These are phyloP conservation scores for Myxozyma udenii DNA, from an alignment of 805 yeast genomes.

Conservation along the genomic window DNA sequence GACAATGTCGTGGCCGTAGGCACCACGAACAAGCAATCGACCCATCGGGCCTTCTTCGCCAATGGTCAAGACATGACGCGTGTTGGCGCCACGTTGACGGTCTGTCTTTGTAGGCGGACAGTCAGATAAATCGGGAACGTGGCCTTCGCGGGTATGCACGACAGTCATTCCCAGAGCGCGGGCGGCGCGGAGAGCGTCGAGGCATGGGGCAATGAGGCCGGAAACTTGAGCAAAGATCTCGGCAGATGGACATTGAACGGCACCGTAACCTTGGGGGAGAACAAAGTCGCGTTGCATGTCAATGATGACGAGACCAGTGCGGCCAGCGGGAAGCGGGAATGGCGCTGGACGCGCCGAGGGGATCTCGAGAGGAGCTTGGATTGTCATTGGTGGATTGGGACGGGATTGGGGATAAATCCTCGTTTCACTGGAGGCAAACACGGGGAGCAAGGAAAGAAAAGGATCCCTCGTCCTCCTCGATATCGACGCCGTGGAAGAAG, in stretches of 20 bases:
- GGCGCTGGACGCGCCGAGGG: conserved; percentile 29
- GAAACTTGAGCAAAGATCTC: conserved; percentile 35
- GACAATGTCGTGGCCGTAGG: conserved; percentile 39
- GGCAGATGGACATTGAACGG: conserved; percentile 34
- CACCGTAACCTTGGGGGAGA: conserved; percentile 37
- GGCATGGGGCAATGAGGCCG: conserved; percentile 30
- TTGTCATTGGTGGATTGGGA: conserved; percentile 6
- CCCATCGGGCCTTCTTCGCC: conserved; percentile 41
- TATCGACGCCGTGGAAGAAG: too few species aligned
- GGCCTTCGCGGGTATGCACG: conserved; percentile 40
- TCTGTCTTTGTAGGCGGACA: conserved; percentile 36
- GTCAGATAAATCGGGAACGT: conserved; percentile 35
- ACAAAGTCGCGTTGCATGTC: conserved; percentile 41
- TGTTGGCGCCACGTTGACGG: conserved; percentile 33
- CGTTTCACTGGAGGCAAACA: too few species aligned
- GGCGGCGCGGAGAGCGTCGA: conserved; percentile 33
- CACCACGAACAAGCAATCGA: conserved; percentile 36
- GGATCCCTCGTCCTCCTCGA: too few species aligned
- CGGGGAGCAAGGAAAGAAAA: too few species aligned
- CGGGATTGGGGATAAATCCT: too few species aligned
- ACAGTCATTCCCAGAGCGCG: conserved; percentile 35
- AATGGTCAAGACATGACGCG: conserved; percentile 32
- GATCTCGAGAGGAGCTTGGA: conserved; percentile 13
- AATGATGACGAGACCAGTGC: conserved; percentile 37
- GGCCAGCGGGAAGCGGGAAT: conserved; percentile 30